Evolutionary conservation across 2,329 filamentous ascomycete genomes (phyloP).

Genomic region (Colletotrichum sp.): DNA sequence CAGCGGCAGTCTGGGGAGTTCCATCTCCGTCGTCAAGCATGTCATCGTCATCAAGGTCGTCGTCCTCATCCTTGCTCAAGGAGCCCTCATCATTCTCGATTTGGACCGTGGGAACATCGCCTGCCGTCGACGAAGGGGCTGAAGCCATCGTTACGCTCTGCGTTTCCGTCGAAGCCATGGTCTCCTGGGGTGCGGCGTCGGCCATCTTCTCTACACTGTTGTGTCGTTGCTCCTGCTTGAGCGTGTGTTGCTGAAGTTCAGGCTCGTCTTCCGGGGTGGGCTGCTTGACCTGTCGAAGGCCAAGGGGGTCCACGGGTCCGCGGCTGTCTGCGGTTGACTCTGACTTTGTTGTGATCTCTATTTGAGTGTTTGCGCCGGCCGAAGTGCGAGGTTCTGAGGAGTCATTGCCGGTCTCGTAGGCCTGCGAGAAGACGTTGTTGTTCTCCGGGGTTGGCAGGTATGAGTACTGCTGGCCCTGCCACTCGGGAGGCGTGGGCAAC

Average conservation of each 20-base stretch:
- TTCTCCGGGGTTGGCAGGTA: constrained; percentile 50
- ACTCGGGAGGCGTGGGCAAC: constrained; percentile 56
- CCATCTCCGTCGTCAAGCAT: constrained; percentile 56
- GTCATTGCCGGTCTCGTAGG: constrained; percentile 47
- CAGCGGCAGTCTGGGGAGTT: constrained; percentile 59
- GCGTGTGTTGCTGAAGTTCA: constrained; percentile 29
- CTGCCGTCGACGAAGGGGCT: constrained; percentile 38
- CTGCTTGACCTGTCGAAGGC: constrained; percentile 44
- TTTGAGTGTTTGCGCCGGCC: constrained; percentile 43
- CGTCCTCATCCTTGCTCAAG: constrained; percentile 51
- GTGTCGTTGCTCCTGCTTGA: constrained; percentile 26
- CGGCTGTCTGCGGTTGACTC: constrained; percentile 38
- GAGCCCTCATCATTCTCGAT: constrained; percentile 38
- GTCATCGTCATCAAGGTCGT: constrained; percentile 63
- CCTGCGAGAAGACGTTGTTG: constrained; percentile 47
- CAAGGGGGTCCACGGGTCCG: constrained; percentile 43
- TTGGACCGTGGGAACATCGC: constrained; percentile 36
- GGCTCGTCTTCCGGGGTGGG: constrained; percentile 43
- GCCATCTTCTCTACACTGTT: constrained; percentile 40
- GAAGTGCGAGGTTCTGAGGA: constrained; percentile 42
- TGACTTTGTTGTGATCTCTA: constrained; percentile 73
- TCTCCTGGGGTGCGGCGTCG: constrained; percentile 43
- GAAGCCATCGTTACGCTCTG: constrained; percentile 42
- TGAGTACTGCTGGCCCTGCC: constrained; percentile 61
- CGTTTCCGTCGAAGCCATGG: constrained; percentile 42